These are phyloP conservation scores for Suillus clintonianus DNA, from an alignment of 768 basidiomycete genomes.

Conservation along the genomic window DNA sequence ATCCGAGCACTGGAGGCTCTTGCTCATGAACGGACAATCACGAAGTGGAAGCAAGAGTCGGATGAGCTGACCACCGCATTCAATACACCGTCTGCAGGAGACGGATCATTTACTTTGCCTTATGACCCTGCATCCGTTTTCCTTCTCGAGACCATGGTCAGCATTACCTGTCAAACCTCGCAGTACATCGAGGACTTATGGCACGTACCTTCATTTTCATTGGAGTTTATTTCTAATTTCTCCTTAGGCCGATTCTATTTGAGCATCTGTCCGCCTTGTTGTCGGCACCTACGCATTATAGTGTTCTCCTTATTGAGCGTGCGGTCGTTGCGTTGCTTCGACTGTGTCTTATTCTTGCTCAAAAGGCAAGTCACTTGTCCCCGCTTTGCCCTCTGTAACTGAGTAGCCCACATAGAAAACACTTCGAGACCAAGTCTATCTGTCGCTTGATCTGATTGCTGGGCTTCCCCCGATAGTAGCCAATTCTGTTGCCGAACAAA, in stretches of 20 bases:
- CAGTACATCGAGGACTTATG: slow-evolving; percentile 87
- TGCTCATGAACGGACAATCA: slow-evolving; percentile 88
- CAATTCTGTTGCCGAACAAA: slow-evolving; percentile 86
- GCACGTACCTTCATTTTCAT: slow-evolving; percentile 42
- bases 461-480: slow-evolving; percentile 76
- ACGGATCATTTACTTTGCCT: slow-evolving; percentile 59
- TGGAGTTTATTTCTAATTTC: slow-evolving; percentile 4
- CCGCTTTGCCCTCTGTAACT: background rate
- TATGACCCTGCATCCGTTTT: slow-evolving; percentile 97
- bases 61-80: slow-evolving; percentile 53
- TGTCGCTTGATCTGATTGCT: slow-evolving; percentile 89
- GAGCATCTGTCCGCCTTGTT: slow-evolving; percentile 88
- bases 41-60: slow-evolving; percentile 67
- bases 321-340: slow-evolving; percentile 88
- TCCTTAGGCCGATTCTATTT: slow-evolving; percentile 85
- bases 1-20: slow-evolving; percentile 86
- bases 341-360: slow-evolving; percentile 80
- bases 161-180: slow-evolving; percentile 76
- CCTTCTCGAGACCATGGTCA: slow-evolving; percentile 92
- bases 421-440: slow-evolving; percentile 90
- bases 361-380: slow-evolving; percentile 53
- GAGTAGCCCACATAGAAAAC: slow-evolving; percentile 50
- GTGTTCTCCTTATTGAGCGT: slow-evolving; percentile 88
- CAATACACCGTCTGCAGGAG: slow-evolving; percentile 37
- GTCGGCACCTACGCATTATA: slow-evolving; percentile 76